Conservation (phyloP, 2,329 filamentous ascomycete genomes). For the Beauveria australis region DNA sequence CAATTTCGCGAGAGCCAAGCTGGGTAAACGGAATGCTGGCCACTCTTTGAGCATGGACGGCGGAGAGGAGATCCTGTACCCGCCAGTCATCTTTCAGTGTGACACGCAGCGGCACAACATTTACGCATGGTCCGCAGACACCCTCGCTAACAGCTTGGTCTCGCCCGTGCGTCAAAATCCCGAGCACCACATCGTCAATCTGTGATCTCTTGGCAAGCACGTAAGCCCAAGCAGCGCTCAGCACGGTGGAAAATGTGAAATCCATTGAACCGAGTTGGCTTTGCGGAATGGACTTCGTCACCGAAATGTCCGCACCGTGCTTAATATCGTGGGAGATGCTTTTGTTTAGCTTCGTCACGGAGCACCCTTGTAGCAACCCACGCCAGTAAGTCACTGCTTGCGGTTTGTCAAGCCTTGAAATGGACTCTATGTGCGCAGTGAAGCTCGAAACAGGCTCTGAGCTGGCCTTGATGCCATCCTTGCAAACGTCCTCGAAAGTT, state of each 20-base stretch:
- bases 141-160: background rate
- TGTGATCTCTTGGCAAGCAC: background rate
- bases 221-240: constrained; percentile 4
- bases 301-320: background rate
- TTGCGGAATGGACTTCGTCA: background rate
- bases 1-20: constrained; percentile 42
- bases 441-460: constrained; percentile 18
- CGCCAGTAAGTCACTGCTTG: constrained; percentile 30
- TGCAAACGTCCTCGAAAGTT: constrained; percentile 1
- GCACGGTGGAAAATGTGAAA: background rate
- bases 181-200: constrained; percentile 7
- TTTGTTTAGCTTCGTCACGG: background rate
- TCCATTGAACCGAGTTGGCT: background rate
- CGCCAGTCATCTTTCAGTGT: constrained; percentile 39
- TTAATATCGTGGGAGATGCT: background rate
- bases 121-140: constrained; percentile 53
- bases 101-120: constrained; percentile 52
- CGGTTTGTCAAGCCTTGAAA: constrained; percentile 22
- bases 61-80: constrained; percentile 37
- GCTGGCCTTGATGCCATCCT: constrained; percentile 17
- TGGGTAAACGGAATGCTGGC: constrained; percentile 40
- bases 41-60: constrained; percentile 43
- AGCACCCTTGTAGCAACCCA: constrained; percentile 25
- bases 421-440: constrained; percentile 32
- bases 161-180: background rate